Conservation (phyloP, 306 rosid genomes). For the Senna siamea region DNA sequence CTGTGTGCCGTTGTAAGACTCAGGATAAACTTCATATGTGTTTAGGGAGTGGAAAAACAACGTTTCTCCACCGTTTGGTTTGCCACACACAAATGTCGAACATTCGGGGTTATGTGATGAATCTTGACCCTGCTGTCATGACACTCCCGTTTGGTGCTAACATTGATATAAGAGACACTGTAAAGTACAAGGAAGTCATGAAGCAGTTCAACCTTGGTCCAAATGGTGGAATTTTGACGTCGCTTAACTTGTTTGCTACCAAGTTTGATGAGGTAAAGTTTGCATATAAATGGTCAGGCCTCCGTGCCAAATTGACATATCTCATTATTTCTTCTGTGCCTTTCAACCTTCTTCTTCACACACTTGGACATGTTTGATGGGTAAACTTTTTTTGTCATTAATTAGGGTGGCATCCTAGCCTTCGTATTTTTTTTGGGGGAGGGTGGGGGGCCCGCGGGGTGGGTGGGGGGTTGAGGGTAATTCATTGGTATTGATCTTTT, state of each 20-base stretch:
- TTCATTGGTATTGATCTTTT: too few species aligned
- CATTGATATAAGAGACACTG: slow-evolving; percentile 93
- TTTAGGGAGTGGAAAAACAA: slow-evolving; percentile 92
- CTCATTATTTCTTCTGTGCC: slow-evolving; percentile 1
- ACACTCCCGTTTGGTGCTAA: slow-evolving; percentile 81
- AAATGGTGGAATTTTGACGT: slow-evolving; percentile 92
- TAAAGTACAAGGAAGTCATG: slow-evolving; percentile 92
- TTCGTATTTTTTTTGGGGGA: too few species aligned
- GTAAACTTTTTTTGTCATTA: neutral
- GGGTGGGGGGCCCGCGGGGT: too few species aligned
- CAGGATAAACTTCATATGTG: slow-evolving; percentile 32
- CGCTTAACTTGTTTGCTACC: slow-evolving; percentile 93
- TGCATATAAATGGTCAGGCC: neutral
- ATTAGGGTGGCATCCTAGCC: neutral
- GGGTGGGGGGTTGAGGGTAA: too few species aligned
- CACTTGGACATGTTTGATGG: neutral
- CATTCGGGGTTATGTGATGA: slow-evolving; percentile 75
- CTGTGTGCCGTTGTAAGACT: neutral
- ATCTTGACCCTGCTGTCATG: slow-evolving; percentile 94
- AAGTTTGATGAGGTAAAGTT: slow-evolving; percentile 88
- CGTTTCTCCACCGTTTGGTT: slow-evolving; percentile 81
- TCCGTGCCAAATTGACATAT: neutral
- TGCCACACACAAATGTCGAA: slow-evolving; percentile 61
- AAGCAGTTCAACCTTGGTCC: slow-evolving; percentile 97
- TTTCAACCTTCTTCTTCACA: too few species aligned